These are phyloP conservation scores for Phytopythium delawarense DNA, from an alignment of 352 stramenopile species.

Conservation along the genomic window DNA sequence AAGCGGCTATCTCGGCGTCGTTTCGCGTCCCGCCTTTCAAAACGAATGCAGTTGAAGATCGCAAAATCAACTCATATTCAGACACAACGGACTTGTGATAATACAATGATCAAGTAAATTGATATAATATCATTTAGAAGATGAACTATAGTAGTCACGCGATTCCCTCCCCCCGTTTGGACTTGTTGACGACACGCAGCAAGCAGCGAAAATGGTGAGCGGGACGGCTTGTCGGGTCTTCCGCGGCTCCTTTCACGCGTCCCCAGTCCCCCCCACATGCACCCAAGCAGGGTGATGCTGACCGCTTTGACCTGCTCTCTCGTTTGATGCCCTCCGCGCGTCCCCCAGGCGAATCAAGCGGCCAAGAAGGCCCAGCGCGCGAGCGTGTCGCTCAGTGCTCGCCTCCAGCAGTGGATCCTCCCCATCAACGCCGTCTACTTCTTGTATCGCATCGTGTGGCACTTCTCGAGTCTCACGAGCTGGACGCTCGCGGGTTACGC, in stretches of 20 bases:
- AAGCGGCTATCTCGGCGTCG: neutral
- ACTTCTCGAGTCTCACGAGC: slow-evolving; percentile 51
- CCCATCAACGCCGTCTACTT: slow-evolving; percentile 82
- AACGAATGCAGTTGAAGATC: neutral
- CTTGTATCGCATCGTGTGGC: slow-evolving; percentile 72
- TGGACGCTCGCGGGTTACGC: slow-evolving; percentile 71
- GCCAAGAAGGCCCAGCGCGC: slow-evolving; percentile 80
- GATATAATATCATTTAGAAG: neutral
- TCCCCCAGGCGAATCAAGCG: slow-evolving; percentile 69
- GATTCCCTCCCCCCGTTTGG: neutral
- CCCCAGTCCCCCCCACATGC: too few species aligned
- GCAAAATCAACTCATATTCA: too few species aligned
- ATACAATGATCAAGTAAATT: neutral
- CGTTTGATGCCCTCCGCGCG: neutral
- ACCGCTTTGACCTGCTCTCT: neutral
- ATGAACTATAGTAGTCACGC: neutral
- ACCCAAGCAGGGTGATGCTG: neutral
- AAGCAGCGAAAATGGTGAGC: neutral
- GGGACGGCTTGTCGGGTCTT: neutral
- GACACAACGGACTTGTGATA: too few species aligned
- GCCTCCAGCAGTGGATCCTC: slow-evolving; percentile 76
- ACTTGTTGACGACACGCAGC: neutral
- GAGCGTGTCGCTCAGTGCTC: slow-evolving; percentile 61
- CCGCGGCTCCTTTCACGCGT: neutral
- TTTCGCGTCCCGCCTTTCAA: neutral